Evolutionary conservation across 805 yeast genomes (phyloP), one percentile per base, ranked within the genome.

Genomic region (Wickerhamomyces tratensis): DNA sequence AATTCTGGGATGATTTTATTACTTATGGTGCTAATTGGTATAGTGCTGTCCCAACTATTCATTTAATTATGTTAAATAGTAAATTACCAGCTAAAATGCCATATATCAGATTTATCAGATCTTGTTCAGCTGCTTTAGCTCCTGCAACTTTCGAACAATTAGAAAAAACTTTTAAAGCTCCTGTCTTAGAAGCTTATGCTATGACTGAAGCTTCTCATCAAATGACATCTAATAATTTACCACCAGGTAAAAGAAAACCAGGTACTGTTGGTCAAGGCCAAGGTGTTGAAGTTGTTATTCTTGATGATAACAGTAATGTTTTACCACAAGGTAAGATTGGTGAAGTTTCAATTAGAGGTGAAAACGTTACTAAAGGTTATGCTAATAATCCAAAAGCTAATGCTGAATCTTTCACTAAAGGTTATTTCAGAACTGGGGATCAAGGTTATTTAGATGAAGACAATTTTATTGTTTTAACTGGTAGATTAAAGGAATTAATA

Each of bases 201-300:
- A 81, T 82, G 86, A 82, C 88, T 2, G 89, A 82, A 56, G 86
- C 86, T 1, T 71, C 85, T n/a, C 88, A 82, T 58, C 87, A 82
- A 58, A 82, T 82, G 80, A 77, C 85, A 10, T 79, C 87, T 4
- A 82, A 82, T 59, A 71, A 74, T 49, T 60, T 80, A 36, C 85
- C 86, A 34, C 79, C 82, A 10, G 82, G 79, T 12, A 58, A 69
- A 46, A 68, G 86, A 48, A 76, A 73, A 59, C 76, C 86, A 9
- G 86, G 87, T 13, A 78, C 87, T 6, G 87, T 82, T 25, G 86
- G 87, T 5, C 77, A 72, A 45, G 84, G 86, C 8, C 81, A 77
- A 50, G 86, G 86, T 33, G 85, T 79, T 9, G 74, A 77, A 41
- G 69, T 79, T 27, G 76, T 70, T 14, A 72, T 82, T 41, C 59